Base-by-base conservation (phyloP, 1,139 yeast species). In the Taphrina pruni region DNA sequence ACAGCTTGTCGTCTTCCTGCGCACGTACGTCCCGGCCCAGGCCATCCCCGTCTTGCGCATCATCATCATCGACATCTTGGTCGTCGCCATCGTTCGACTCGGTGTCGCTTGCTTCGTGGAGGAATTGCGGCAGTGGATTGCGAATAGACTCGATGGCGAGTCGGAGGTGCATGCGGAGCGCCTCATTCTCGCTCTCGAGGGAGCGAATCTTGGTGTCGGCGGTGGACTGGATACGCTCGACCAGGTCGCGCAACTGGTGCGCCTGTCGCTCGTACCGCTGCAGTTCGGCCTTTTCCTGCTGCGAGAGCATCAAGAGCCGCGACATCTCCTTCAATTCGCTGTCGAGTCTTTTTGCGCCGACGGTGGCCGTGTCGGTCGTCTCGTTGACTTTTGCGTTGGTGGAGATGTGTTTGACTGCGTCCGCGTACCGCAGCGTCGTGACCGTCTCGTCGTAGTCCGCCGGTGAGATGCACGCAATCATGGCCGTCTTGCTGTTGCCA, bases 401-500 rank as follows among this genome's bases (percentile, higher is more conserved):
- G 71, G 83, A 84, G 73, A 89, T 89, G 73, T 82, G 83, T 75
- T 89, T 88, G 2, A 90, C 94, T 72, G 88, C 86, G 51, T 86
- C 87, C 0, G 95, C 95, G 75, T 89, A 89, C 71, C 90, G 81
- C 70, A 89, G 80, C 0, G 95, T 89, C 58, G 89, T 88, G 72
- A 85, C 78, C 0, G 90, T 86, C 73, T 89, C 95, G 45, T 88
- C 93, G 74, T 85, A 86, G 75, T 88, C 91, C n/a, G 88, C 80
- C 0, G 95, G 93, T 0, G 92, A 86, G 0, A 88, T 80, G 76
- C 92, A 88, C 43, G 89, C 90, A 9, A 88, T 81, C 92, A 88
- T 88, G 60, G 86, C 85, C 0, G 90, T 88, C 73, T 86, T 87
- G 43, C 90, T 86, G 74, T 88, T 88, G 1, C 93, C 93, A 0